Evolutionary conservation across 73 alveolate genomes (phyloP), one percentile per base, ranked within the genome.

Genomic region (Effrenium voratum): DNA sequence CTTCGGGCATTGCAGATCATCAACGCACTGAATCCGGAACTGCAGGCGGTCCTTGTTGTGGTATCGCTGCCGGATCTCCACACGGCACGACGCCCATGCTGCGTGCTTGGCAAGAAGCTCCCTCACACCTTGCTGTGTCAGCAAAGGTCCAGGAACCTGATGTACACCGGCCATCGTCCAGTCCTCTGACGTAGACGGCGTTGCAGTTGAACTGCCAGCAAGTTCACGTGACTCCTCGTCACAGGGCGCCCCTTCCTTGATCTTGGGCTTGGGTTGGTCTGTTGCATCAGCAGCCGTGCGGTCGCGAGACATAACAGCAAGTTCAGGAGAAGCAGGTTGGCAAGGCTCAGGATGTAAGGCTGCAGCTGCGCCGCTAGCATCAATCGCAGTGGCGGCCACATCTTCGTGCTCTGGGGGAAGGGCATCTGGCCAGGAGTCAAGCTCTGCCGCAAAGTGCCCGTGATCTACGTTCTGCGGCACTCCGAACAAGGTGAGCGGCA

Each of bases 401-500:
- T 79, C 45, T 79, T 45, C 6, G 45, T 79, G 90, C 46, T 2
- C 19, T 68, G 90, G 8, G 43, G 43, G 45, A 79, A 79, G 19
- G 68, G 68, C 46, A 45, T 8, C 46, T 45, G 68, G 3, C 68
- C 90, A 45, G 26, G 26, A 52, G 26, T 8, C 26, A 8, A 52
- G 63, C 26, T 52, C 26, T 19, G 26, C 19, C 19, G 82, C 4
- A 70, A 70, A 38, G 32, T 46, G n/a, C 28, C 47, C 82, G 26
- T 70, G 82, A 70, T 70, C 82, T 24, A 70, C 82, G 28, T 70
- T 16, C 1, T 44, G 6, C 15, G 47, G 82, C n/a, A 32, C 28
- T 8, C 82, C 82, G 47, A 70, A 70, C 44, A 34, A 36, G n/a
- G 82, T 34, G 28, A 70, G 82, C 26, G 81, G 81, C 81, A 70